phyloP scores from a whole-genome alignment of 495 filamentous ascomycete genomes.

The Margaritispora aquatica region DNA sequence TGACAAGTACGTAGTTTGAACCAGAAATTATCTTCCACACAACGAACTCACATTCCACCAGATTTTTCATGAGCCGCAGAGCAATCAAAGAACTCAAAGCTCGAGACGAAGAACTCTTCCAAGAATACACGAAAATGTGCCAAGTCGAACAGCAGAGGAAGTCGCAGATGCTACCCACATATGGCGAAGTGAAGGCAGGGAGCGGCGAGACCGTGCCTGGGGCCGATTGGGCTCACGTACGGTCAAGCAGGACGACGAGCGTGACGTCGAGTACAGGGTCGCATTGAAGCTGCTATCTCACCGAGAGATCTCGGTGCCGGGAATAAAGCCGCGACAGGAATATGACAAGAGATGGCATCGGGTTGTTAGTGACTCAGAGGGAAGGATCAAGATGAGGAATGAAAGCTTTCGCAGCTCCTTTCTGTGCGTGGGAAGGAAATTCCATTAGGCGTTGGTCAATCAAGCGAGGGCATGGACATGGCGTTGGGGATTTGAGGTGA shows the following conservation, averaged over 20 bases:
- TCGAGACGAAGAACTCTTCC: not conserved
- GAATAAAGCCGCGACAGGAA: too few species aligned
- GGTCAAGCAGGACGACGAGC: not conserved
- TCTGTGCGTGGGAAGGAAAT: too few species aligned
- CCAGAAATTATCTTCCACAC: too few species aligned
- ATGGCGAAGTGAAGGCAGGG: not conserved
- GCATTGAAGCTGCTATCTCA: not conserved
- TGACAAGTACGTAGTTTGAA: not conserved
- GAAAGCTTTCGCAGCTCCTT: too few species aligned
- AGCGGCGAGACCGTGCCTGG: not conserved
- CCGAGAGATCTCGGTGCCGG: not conserved
- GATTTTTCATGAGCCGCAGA: not conserved
- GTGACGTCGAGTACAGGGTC: not conserved
- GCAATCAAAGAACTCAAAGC: not conserved
- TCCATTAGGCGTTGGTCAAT: too few species aligned
- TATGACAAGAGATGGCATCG: too few species aligned
- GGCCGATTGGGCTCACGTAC: not conserved
- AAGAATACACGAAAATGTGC: slow-evolving; percentile 1
- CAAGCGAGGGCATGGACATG: too few species aligned
- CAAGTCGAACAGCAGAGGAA: not conserved
- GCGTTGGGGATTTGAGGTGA: too few species aligned
- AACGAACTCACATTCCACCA: too few species aligned
- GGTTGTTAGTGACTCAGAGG: too few species aligned
- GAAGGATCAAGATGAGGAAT: too few species aligned
- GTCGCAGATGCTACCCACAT: not conserved